Evolutionary conservation across 306 rosid species (phyloP).

Genomic region (Quercus glauca): DNA sequence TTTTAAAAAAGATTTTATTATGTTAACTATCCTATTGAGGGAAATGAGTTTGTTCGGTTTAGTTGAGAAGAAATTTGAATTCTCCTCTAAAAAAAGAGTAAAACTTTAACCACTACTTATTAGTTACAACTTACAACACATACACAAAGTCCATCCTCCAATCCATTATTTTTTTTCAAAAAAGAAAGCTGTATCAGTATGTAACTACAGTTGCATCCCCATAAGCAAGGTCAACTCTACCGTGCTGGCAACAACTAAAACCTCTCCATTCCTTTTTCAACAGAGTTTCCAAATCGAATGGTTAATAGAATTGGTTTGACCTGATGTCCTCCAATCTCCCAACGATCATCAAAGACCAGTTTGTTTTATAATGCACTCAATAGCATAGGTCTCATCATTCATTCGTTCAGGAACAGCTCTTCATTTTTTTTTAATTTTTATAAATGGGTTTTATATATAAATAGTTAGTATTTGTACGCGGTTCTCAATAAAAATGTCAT

Average conservation of each 20-base stretch:
- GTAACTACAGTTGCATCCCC: background rate
- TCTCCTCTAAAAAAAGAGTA: too few species aligned
- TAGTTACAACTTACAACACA: too few species aligned
- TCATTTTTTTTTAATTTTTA: too few species aligned
- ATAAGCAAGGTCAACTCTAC: slow-evolving; percentile 32
- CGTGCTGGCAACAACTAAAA: slow-evolving; percentile 31
- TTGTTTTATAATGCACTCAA: background rate
- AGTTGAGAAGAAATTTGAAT: too few species aligned
- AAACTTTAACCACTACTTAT: too few species aligned
- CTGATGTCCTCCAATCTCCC: slow-evolving; percentile 16
- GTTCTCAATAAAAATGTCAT: slow-evolving; percentile 18
- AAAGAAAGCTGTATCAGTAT: background rate
- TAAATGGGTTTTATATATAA: too few species aligned
- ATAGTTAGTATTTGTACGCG: background rate
- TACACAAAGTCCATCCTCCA: too few species aligned
- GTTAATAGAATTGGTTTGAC: slow-evolving; percentile 35
- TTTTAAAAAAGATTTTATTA: too few species aligned
- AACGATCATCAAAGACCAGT: background rate
- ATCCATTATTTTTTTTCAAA: too few species aligned
- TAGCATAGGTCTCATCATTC: background rate
- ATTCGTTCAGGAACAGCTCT: slow-evolving; percentile 14
- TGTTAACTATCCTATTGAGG: too few species aligned
- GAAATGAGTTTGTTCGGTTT: too few species aligned
- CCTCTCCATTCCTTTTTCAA: background rate
- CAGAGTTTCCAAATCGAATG: slow-evolving; percentile 28